Evolutionary conservation across 225 moss, liverwort and hornwort species (phyloP).

Genomic region (Straminergon stramineum): DNA sequence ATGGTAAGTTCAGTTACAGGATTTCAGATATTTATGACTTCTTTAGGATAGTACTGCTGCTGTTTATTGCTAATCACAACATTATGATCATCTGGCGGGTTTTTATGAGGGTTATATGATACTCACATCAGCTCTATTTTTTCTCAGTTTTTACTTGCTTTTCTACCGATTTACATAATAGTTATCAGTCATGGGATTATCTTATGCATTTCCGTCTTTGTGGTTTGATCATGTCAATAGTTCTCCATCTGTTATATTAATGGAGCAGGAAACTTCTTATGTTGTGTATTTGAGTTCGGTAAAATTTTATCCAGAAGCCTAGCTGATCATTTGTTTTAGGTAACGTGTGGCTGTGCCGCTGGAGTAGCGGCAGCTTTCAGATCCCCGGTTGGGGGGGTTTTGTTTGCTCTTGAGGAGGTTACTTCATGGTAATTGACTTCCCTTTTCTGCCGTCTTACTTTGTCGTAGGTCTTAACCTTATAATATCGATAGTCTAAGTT

Average conservation of each 20-base stretch:
- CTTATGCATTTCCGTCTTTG: background rate
- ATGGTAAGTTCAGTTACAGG: background rate
- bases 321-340: slow-evolving; percentile 41
- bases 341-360: slow-evolving; percentile 99
- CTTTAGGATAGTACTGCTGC: background rate
- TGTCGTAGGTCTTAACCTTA: background rate
- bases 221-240: background rate
- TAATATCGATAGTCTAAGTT: background rate
- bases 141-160: background rate
- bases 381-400: slow-evolving; percentile 93
- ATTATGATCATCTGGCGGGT: background rate
- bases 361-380: slow-evolving; percentile 99
- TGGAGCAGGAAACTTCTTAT: background rate
- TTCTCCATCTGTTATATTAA: background rate
- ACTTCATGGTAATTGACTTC: slow-evolving; percentile 80
- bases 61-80: background rate
- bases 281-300: background rate
- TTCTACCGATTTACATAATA: background rate
- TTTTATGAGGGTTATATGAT: background rate
- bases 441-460: background rate
- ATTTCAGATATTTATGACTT: background rate
- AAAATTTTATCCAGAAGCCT: background rate
- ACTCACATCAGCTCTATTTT: background rate
- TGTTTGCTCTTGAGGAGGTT: slow-evolving; percentile 99
- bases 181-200: background rate